Percentiles rank a stretch among this genome's conserved stretches.
Evolutionary conservation across 1,284 basidiomycete genomes (phyloP).

Genomic region (Entoloma clypeatum): DNA sequence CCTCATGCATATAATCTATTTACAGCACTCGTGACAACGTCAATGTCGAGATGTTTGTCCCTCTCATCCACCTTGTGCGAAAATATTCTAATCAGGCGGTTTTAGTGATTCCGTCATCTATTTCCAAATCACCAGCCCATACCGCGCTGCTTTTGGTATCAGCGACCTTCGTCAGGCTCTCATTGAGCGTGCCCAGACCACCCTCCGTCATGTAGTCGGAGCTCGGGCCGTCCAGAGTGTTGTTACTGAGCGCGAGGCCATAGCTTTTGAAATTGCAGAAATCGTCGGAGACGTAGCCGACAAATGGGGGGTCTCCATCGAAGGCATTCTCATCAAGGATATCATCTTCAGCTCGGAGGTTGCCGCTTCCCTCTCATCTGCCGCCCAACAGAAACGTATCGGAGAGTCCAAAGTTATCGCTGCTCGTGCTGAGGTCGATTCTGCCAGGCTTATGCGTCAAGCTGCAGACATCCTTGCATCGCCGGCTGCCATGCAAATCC

Average conservation of each 20-base stretch:
- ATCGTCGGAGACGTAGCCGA: conserved; percentile 86
- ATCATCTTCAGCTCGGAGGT: conserved; percentile 92
- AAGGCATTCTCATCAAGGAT: conserved; percentile 92
- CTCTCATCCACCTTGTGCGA: conserved; percentile 4
- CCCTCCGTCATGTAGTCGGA: conserved; percentile 91
- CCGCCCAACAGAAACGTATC: conserved; percentile 92
- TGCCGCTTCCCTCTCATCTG: conserved; percentile 88
- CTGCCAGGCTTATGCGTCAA: conserved; percentile 91
- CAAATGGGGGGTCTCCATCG: conserved; percentile 93
- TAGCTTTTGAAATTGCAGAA: conserved; percentile 94
- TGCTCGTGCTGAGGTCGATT: conserved; percentile 92
- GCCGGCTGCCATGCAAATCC: conserved; percentile 96
- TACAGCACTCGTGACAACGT: conserved; percentile 83
- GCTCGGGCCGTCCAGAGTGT: conserved; percentile 82
- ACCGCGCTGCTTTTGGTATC: conserved; percentile 92
- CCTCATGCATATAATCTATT: conserved; percentile 10
- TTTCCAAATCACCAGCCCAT: conserved; percentile 84
- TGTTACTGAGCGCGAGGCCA: conserved; percentile 92
- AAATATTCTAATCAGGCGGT: conserved; percentile 13
- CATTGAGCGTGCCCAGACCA: conserved; percentile 92
- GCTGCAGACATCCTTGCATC: conserved; percentile 89
- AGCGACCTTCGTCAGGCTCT: conserved; percentile 84
- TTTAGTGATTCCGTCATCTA: conserved; percentile 84
- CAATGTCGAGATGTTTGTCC: conserved; percentile 72
- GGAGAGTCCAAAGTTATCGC: conserved; percentile 97